These are phyloP conservation scores for Afroboletus lepidellus DNA, from an alignment of 1,284 basidiomycete species.

Conservation along the genomic window DNA sequence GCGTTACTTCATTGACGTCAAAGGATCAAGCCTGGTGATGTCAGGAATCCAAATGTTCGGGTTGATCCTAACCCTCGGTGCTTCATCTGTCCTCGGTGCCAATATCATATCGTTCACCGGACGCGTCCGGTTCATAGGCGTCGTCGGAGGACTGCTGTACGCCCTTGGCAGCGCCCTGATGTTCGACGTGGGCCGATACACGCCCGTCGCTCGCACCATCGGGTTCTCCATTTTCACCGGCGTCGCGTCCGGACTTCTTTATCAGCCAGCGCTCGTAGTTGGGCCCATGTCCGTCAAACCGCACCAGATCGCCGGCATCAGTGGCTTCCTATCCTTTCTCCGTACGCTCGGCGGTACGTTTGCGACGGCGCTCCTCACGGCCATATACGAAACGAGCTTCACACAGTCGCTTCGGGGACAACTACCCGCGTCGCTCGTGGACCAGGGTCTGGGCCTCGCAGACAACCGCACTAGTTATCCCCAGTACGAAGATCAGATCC, in stretches of 20 bases:
- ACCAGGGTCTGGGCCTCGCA: constrained; percentile 32
- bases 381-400: constrained; percentile 33
- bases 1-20: constrained; percentile 38
- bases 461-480: constrained; percentile 31
- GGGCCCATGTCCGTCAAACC: constrained; percentile 37
- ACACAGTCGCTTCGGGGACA: constrained; percentile 28
- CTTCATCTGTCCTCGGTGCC: constrained; percentile 34
- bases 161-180: constrained; percentile 33
- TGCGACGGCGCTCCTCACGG: constrained; percentile 37
- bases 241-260: constrained; percentile 31
- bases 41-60: constrained; percentile 36
- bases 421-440: constrained; percentile 29
- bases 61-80: constrained; percentile 31
- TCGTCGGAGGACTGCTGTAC: constrained; percentile 30
- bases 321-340: constrained; percentile 36
- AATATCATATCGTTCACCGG: constrained; percentile 33
- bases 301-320: constrained; percentile 35
- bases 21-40: constrained; percentile 30
- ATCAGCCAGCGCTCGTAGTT: constrained; percentile 37
- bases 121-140: constrained; percentile 30
- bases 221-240: constrained; percentile 35
- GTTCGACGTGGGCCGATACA: constrained; percentile 30
- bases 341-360: constrained; percentile 36
- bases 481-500: constrained; percentile 33
- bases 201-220: constrained; percentile 28